Evolutionary conservation across 352 stramenopile genomes (phyloP), one percentile per base, ranked within the genome.

Genomic region (Phytopythium kandeliae): DNA sequence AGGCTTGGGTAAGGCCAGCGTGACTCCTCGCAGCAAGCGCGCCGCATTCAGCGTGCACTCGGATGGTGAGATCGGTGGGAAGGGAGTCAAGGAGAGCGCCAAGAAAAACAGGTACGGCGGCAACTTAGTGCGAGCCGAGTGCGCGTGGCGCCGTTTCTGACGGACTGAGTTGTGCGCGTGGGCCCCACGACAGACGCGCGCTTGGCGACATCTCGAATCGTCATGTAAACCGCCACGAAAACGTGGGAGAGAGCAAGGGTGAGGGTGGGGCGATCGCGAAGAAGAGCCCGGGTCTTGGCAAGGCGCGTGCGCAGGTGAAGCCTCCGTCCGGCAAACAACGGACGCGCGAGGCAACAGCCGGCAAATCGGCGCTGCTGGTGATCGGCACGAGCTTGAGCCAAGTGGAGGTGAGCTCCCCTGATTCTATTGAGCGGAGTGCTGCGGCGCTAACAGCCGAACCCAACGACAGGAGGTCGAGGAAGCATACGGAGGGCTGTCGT

Each of bases 181-280:
- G 16, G 10, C 4, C 9, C 28, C 28, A 31, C 28, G 4, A 26
- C 28, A 89, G 80, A 65, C 80, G 80, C 44, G 78, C 61, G 26
- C 64, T 92, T 4, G 65, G 74, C 9, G 80, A 92, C 51, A 92
- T 92, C 37, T 92, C 80, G 22, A 92, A 92, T 64, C 75, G 81
- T 43, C 74, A 86, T 40, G 66, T 64, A 24, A 78, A 69, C 38
- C 53, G 50, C 45, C 63, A 63, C 13, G 55, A 28, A 17, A 51
- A 38, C 4, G 46, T 46, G 41, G 59, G 40, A 22, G 57, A 57
- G 12, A 31, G 40, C 17, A 47, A 34, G 36, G 51, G 31, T 0
- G 51, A 47, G 2, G 12, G 19, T 8, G 61, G n/a, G n/a, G n/a
- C n/a, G n/a, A n/a, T 44, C 11, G 51, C 7, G 11, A 75, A 72